Evolutionary conservation across 257 asterid species (phyloP), one percentile per base, ranked within the genome.

Genomic region (Solanum chiquidenum): DNA sequence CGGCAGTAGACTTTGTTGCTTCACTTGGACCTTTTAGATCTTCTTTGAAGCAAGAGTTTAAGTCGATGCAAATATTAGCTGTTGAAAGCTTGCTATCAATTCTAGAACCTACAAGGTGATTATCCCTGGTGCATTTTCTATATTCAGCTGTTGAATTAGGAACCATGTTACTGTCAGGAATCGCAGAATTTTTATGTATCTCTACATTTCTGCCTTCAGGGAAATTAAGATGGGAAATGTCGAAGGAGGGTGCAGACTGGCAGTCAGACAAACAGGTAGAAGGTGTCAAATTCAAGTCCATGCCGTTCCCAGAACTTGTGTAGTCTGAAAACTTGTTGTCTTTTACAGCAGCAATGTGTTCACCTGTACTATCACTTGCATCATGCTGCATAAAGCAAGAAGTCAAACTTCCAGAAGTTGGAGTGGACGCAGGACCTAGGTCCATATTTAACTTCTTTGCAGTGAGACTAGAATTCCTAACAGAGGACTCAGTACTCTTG

Each of bases 241-340:
- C 29, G 25, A 42, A 23, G 25, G 87, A 34, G 64, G 34, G 25
- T 20, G 79, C 88, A 86, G 89, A 82, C 38, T 86, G 87, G 77
- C 25, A 72, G 31, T 58, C 25, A 4, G 90, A 69, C 35, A 83
- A 88, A 87, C 83, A 79, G 86, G 27, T 80, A 40, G 83, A 86
- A 72, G 95, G 95, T 89, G 87, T 38, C 38, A 89, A 89, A 88
- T 95, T 91, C 86, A 91, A 88, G 90, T 92, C 95, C 86, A 95
- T 84, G 80, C 69, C 88, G 86, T 76, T 44, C 12, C 87, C 58
- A 13, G 90, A 77, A 84, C 86, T 90, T 42, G 58, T 60, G 49
- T 76, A 88, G 69, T 77, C 87, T n/a, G 91, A 87, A 85, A 87
- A 88, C 79, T 83, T 88, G 21, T 82, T 35, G 73, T 83, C 82